phyloP scores from a whole-genome alignment of 306 rosid species.

The Rosa multiflora region DNA sequence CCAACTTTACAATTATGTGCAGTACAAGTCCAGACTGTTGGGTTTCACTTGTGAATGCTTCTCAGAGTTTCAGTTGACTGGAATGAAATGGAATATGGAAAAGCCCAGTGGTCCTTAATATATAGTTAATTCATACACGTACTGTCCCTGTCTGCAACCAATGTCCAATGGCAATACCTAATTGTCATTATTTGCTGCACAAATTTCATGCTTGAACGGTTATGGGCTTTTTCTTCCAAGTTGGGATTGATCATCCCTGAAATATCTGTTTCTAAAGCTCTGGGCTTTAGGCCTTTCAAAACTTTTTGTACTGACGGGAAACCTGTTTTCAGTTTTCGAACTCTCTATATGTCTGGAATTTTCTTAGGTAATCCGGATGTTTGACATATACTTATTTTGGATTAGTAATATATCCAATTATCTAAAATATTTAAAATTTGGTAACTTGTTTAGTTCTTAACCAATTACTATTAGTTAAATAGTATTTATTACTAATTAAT shows the following conservation, averaged over 20 bases:
- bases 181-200: not conserved
- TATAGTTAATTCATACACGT: not conserved
- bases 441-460: no score
- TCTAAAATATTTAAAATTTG: no score
- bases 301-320: not conserved
- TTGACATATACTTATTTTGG: no score
- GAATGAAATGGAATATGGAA: not conserved
- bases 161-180: not conserved
- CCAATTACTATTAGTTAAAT: no score
- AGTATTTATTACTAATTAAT: no score
- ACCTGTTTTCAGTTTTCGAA: not conserved
- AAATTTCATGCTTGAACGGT: not conserved
- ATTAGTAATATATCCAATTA: no score
- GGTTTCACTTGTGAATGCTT: constrained; percentile 8
- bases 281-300: not conserved
- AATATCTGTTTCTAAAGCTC: not conserved
- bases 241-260: not conserved
- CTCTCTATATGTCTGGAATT: not conserved
- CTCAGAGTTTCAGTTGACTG: not conserved
- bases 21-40: not conserved
- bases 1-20: not conserved
- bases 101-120: not conserved
- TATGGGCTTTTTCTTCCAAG: not conserved
- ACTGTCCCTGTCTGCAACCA: not conserved
- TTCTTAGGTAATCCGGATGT: no score